Conservation (phyloP, 768 basidiomycete species). For the Suillus subalutaceus region DNA sequence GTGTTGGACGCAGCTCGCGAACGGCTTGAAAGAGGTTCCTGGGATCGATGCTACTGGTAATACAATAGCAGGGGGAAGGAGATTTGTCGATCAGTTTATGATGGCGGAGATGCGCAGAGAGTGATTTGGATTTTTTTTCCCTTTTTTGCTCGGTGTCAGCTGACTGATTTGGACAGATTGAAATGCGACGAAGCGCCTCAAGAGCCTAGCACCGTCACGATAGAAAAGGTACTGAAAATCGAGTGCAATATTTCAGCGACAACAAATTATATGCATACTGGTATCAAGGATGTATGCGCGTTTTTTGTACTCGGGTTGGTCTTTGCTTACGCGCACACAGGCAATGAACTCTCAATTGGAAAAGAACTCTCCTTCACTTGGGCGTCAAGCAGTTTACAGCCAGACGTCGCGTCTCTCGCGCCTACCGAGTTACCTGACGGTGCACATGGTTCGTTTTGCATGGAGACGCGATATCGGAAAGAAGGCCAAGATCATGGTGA, state of each 20-base stretch:
- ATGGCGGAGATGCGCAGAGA: constrained; percentile 77
- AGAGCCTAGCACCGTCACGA: constrained; percentile 63
- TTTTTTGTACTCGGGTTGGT: constrained; percentile 11
- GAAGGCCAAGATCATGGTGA: constrained; percentile 97
- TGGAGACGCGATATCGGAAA: constrained; percentile 90
- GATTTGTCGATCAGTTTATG: constrained; percentile 81
- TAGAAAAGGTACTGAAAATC: constrained; percentile 82
- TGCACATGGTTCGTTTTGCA: constrained; percentile 96
- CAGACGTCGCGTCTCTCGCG: constrained; percentile 82
- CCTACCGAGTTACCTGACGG: constrained; percentile 80
- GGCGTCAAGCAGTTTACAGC: constrained; percentile 79
- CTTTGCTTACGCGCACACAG: constrained; percentile 42
- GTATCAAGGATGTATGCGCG: constrained; percentile 73
- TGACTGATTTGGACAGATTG: constrained; percentile 51
- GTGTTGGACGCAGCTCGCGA: constrained; percentile 78
- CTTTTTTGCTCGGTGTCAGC: background rate
- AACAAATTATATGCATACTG: constrained; percentile 88
- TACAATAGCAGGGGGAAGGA: constrained; percentile 40
- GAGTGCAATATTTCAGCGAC: constrained; percentile 88
- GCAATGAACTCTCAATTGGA: constrained; percentile 85
- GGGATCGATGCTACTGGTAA: constrained; percentile 38
- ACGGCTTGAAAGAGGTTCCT: constrained; percentile 71
- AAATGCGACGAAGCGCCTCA: constrained; percentile 83
- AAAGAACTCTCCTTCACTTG: constrained; percentile 80
- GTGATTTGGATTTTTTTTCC: constrained; percentile 34